Base-by-base conservation (phyloP, 768 basidiomycete species). In the Boletus subparvulus region DNA sequence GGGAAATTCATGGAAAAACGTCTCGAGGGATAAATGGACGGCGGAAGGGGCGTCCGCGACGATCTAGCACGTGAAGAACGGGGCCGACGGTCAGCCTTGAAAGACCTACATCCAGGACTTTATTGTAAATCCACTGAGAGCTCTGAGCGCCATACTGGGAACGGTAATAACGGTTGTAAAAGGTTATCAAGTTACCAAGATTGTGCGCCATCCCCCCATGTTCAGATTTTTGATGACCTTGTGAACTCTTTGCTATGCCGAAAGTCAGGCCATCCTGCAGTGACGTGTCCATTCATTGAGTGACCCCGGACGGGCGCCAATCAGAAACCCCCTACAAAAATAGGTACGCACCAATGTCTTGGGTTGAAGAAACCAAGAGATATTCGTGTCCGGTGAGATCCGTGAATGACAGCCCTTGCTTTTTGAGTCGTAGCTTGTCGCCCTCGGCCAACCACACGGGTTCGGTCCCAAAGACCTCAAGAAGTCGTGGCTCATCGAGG, bases 91-190 rank as follows among this genome's bases (percentile, higher is more conserved):
- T 9, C 24, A 14, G 11, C 6, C 2, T 19, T 17, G 3, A n/a
- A n/a, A 13, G 6, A 47, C 50, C 4, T 30, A 54, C 57, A 21
- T 56, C 53, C 39, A 61, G 54, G 17, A 67, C 24, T 40, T 60
- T 57, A 60, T 68, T 64, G 43, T 73, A 56, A 43, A 80, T 75
- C 69, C 68, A 79, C 9, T 52, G 69, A 47, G 74, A 75, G 41
- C 78, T 77, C 39, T 64, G 58, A 17, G 70, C 70, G 44, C 80
- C 78, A 46, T 73, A 69, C 6, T 69, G 54, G 6, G 77, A 69
- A 41, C 44, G 54, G 52, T 45, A 52, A 28, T 54, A 52, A 5
- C 55, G 61, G n/a, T 51, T 78, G 64, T 76, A 75, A 69, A 77
- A 78, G 14, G 72, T 62, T 2, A 77, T 75, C 28, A 78, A 63